Evolutionary conservation across 2,329 filamentous ascomycete species (phyloP).

Genomic region (Cladophialophora psammophila): DNA sequence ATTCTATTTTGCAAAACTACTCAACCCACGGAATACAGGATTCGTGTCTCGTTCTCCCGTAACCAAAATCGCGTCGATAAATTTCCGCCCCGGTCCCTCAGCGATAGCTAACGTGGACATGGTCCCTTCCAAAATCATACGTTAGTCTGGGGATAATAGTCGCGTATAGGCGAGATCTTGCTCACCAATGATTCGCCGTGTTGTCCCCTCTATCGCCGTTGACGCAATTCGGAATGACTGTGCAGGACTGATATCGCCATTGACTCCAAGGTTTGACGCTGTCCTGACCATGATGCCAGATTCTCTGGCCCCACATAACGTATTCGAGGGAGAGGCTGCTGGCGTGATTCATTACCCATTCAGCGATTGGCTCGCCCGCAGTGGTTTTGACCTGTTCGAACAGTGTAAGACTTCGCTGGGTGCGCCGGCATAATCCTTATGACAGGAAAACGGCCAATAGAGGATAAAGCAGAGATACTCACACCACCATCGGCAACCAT

Average conservation of each 20-base stretch:
- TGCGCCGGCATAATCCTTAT: not conserved
- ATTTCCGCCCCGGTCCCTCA: not conserved
- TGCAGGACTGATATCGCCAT: slow-evolving; percentile 45
- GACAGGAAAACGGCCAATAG: not conserved
- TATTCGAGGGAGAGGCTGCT: slow-evolving; percentile 55
- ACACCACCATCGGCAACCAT: slow-evolving; percentile 43
- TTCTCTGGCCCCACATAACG: slow-evolving; percentile 60
- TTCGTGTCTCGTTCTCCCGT: not conserved
- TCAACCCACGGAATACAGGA: not conserved
- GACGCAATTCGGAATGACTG: slow-evolving; percentile 37
- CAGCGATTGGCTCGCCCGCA: slow-evolving; percentile 55
- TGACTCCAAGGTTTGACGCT: slow-evolving; percentile 49
- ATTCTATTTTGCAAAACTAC: not conserved
- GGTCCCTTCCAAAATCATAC: not conserved
- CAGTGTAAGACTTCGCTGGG: not conserved
- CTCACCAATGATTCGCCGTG: slow-evolving; percentile 47
- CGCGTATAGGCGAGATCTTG: not conserved
- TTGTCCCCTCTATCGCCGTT: slow-evolving; percentile 54
- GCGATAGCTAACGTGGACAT: not conserved
- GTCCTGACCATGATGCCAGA: slow-evolving; percentile 53
- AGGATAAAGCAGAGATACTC: slow-evolving; percentile 33
- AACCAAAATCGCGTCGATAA: not conserved
- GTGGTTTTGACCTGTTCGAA: slow-evolving; percentile 46
- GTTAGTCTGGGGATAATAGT: not conserved
- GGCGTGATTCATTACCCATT: slow-evolving; percentile 58